Base-by-base conservation (phyloP, 495 filamentous ascomycete genomes). In the Talaromyces nanjingensis region DNA sequence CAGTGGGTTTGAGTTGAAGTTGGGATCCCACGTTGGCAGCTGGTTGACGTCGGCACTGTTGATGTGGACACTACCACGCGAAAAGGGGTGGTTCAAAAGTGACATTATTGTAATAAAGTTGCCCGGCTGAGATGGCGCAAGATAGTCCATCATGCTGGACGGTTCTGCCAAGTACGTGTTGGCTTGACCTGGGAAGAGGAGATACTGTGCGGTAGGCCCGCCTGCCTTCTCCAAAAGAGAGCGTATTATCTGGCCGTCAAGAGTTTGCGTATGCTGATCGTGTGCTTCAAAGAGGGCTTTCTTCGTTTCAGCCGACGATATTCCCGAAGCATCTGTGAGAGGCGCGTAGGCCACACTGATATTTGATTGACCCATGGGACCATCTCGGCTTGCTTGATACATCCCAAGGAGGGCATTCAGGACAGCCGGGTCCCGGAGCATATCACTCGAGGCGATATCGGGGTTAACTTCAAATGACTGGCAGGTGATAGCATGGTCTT, bases 11-110 rank as follows among this genome's bases (percentile, higher is more conserved):
- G 72, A 71, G 0, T 71, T 54, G 42, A 66, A 72, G 5, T 59
- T 59, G 9, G 71, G 71, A 56, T 77, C 71, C 42, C 70, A 60
- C n/a, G 20, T 39, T 11, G 84, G 81, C n/a, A 72, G 59, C 4
- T 64, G 67, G 0, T 47, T 53, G 0, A 77, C 64, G 54, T 81
- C 70, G 6, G 73, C 42, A 8, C 76, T 77, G 0, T 67, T 65
- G 57, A 86, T 84, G 66, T 88, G 86, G 58, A 87, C 77, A 45
- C 69, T 82, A 4, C 86, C 86, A 9, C 84, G 81, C 2, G 83
- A 83, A 34, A 86, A 81, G 6, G 76, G 76, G 25, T 77, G 69
- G 62, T 58, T 67, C 20, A 64, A 42, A 27, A 73, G 27, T 7
- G 67, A 64, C 39, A 66, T 55, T 18, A 68, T 58, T 18, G 62